These are phyloP conservation scores for Yamadazyma diddensiae DNA, from an alignment of 1,139 yeast genomes.

Conservation along the genomic window DNA sequence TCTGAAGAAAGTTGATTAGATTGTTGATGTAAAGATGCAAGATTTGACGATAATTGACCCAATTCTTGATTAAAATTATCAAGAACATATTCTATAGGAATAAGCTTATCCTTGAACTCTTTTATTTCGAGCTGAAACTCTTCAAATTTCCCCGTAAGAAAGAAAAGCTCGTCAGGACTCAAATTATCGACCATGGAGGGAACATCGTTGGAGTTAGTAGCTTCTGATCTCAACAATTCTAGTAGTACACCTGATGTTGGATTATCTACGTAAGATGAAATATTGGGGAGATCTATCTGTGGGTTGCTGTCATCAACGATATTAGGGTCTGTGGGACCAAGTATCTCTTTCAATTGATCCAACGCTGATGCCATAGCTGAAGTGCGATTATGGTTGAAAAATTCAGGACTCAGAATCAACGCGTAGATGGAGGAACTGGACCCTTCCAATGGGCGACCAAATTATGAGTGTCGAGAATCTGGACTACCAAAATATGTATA, in stretches of 20 bases:
- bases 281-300: neutral
- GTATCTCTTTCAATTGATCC: slow-evolving; percentile 3
- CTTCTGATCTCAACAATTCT: slow-evolving; percentile 20
- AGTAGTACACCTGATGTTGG: slow-evolving; percentile 8
- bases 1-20: slow-evolving; percentile 32
- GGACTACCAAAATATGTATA: too few relatives aligned
- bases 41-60: slow-evolving; percentile 55
- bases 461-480: too few relatives aligned
- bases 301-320: too few relatives aligned
- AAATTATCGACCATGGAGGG: slow-evolving; percentile 8
- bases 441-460: too few relatives aligned
- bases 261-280: neutral
- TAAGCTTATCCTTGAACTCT: slow-evolving; percentile 33
- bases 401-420: neutral
- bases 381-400: neutral
- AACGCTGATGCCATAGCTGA: slow-evolving; percentile 1
- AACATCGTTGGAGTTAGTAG: slow-evolving; percentile 7
- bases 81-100: slow-evolving; percentile 41
- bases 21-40: slow-evolving; percentile 56
- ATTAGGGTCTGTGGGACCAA: too few relatives aligned
- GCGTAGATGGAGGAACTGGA: too few relatives aligned
- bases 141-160: slow-evolving; percentile 20
- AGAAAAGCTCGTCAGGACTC: slow-evolving; percentile 11
- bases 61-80: slow-evolving; percentile 56
- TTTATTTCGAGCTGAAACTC: slow-evolving; percentile 35